Conservation (phyloP, 352 stramenopile genomes). For the Phytophthora hibernalis region DNA sequence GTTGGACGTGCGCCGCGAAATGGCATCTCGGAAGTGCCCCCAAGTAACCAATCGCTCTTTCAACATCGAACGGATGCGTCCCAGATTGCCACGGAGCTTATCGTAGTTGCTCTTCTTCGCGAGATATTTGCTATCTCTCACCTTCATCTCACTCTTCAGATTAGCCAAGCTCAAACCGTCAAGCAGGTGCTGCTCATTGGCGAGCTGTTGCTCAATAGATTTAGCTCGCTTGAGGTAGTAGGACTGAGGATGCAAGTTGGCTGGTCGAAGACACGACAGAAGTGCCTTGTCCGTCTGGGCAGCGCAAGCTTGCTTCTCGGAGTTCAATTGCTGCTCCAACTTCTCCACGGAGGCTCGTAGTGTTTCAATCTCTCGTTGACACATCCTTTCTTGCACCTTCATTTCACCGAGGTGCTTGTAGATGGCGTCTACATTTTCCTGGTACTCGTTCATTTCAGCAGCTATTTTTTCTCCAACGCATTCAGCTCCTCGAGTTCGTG, state of each 20-base stretch:
- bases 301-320: conserved; percentile 65
- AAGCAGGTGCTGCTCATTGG: conserved; percentile 55
- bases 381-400: conserved; percentile 76
- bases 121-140: conserved; percentile 74
- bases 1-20: conserved; percentile 76
- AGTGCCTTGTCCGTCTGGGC: no score
- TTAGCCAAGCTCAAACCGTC: conserved; percentile 82
- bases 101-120: conserved; percentile 73
- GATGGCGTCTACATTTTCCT: conserved; percentile 66
- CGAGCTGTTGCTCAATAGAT: conserved; percentile 80
- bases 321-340: conserved; percentile 55
- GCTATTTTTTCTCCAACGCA: conserved; percentile 55
- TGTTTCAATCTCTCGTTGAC: conserved; percentile 64
- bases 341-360: conserved; percentile 59
- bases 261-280: no score
- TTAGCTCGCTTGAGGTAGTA: conserved; percentile 85
- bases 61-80: conserved; percentile 75
- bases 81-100: conserved; percentile 68
- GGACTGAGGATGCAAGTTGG: conserved; percentile 63
- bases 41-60: conserved; percentile 76
- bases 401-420: conserved; percentile 82
- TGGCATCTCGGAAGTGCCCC: conserved; percentile 81
- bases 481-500: conserved; percentile 67
- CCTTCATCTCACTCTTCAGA: conserved; percentile 75
- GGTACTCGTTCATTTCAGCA: conserved; percentile 57